Conservation (phyloP, 495 filamentous ascomycete genomes). For the Geoglossum glabrum region DNA sequence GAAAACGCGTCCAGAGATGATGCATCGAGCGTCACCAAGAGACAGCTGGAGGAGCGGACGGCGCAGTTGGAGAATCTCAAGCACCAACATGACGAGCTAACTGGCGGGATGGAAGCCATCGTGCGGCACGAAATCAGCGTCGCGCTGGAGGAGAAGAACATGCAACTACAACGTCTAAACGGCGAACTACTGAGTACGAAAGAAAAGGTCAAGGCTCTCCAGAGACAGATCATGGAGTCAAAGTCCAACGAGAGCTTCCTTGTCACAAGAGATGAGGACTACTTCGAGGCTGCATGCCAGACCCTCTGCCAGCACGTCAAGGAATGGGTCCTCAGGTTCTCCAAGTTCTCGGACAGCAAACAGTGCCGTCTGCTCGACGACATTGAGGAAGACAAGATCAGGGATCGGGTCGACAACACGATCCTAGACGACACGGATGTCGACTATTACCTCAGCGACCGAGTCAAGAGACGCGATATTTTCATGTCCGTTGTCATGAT, state of each 20-base stretch:
- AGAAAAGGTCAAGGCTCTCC: conserved; percentile 60
- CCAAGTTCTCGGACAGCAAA: conserved; percentile 78
- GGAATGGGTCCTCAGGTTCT: conserved; percentile 91
- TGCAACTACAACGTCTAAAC: conserved; percentile 55
- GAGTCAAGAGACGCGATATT: conserved; percentile 68
- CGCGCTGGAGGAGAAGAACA: conserved; percentile 50
- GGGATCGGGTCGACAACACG: conserved; percentile 80
- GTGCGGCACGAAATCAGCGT: conserved; percentile 39
- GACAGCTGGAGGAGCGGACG: conserved; percentile 41
- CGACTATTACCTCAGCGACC: conserved; percentile 64
- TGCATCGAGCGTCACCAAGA: conserved; percentile 24
- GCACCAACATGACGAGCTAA: conserved; percentile 34
- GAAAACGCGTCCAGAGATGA: conserved; percentile 31
- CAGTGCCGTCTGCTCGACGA: conserved; percentile 64
- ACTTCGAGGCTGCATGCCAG: conserved; percentile 87
- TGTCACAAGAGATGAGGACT: conserved; percentile 66
- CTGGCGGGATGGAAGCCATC: conserved; percentile 40
- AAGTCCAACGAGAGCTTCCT: conserved; percentile 42
- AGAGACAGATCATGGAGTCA: conserved; percentile 58
- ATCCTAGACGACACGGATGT: conserved; percentile 86
- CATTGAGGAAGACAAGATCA: conserved; percentile 68
- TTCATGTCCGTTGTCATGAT: conserved; percentile 96
- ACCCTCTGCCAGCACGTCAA: conserved; percentile 84
- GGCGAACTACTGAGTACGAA: conserved; percentile 57
- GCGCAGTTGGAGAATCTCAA: conserved; percentile 12